Base-by-base conservation (phyloP, 2,329 filamentous ascomycete species). In the Stemphylium lycopersici region DNA sequence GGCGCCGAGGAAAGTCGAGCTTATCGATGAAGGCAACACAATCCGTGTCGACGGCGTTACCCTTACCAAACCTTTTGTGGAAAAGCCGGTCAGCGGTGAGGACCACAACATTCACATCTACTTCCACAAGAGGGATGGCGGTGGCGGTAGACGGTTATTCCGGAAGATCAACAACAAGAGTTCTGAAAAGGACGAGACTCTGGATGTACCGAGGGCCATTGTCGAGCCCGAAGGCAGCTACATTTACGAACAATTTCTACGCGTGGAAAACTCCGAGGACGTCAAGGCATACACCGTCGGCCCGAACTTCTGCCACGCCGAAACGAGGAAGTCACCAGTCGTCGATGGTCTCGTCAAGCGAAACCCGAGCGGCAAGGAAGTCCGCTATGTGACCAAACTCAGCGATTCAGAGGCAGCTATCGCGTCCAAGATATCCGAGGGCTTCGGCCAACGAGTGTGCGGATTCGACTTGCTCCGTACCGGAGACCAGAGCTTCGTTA, bases 81-180 rank as follows among this genome's bases (percentile, higher is more conserved):
- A 99, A 73, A 99, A 99, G 75, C 95, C 95, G 0, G 93, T 92
- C n/a, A 97, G 91, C 70, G 95, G 95, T 31, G 95, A 99, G 77
- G 93, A 99, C 69, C 95, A 99, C 78, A 99, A 99, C 73, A 96
- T 99, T 67, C 90, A 96, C 77, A 97, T 99, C 51, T 99, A 98
- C 78, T 98, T 96, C 69, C 91, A 93, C 18, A 90, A 88, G 58
- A 89, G 90, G 37, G 85, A 90, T 42, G 92, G 93, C 3, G 93
- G 93, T 42, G 95, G 95, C 55, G 96, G 92, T 22, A 85, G 96
- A 54, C 90, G 93, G 63, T 84, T 99, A 3, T 99, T 99, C 78
- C 85, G 95, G 53, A 99, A 99, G 76, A 90, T 99, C 67, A 96
- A 96, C 68, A 99, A 99, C 82, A 99, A 99, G 79, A 98, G 93